Conservation (phyloP, 129 eudicot species). For the Sambucus nigra region DNA sequence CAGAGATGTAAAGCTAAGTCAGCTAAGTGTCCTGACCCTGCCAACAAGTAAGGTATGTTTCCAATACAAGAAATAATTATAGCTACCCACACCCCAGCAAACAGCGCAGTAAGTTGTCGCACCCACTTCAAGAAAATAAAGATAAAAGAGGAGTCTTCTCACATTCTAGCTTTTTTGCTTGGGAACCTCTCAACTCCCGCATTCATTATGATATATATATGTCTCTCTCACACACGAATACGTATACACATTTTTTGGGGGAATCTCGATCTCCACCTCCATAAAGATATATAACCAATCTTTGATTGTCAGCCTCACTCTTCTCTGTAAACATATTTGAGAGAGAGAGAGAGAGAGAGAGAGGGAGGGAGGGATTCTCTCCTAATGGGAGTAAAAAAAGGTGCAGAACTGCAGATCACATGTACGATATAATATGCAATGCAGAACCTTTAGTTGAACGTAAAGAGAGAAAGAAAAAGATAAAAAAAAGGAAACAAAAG, state of each 20-base stretch:
- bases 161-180: not conserved
- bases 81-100: not conserved
- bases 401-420: too few relatives aligned
- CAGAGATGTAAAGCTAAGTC: not conserved
- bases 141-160: too few relatives aligned
- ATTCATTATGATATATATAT: not conserved
- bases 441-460: not conserved
- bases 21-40: not conserved
- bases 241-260: slow-evolving; percentile 1
- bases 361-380: not conserved
- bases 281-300: too few relatives aligned
- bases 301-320: too few relatives aligned
- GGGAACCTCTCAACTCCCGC: not conserved
- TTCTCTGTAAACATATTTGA: too few relatives aligned
- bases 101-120: not conserved
- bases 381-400: not conserved
- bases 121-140: not conserved
- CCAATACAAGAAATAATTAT: slow-evolving; percentile 18
- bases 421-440: too few relatives aligned
- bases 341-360: not conserved
- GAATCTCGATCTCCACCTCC: not conserved
- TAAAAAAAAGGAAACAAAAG: not conserved
- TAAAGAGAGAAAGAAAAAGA: not conserved
- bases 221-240: not conserved
- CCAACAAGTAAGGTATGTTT: slow-evolving; percentile 15